A percentile compares a stretch with the other conserved stretches of the same genome.
These are phyloP conservation scores for Alternaria sp. DNA, from an alignment of 2,329 filamentous ascomycete genomes.

Conservation along the genomic window DNA sequence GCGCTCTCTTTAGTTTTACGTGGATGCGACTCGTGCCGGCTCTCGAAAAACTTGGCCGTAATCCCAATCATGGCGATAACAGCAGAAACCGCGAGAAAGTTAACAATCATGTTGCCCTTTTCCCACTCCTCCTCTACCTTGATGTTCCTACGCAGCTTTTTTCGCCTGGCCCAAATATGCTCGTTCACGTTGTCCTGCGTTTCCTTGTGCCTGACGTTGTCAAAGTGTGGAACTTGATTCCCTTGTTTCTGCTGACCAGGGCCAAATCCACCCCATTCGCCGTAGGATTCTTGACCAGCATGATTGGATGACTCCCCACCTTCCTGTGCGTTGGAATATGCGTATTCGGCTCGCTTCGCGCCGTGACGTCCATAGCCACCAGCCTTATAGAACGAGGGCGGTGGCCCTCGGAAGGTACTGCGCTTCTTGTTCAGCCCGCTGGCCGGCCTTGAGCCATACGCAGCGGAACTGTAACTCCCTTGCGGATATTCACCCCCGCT, in stretches of 20 bases:
- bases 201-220: slow-evolving; percentile 72
- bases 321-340: slow-evolving; percentile 35
- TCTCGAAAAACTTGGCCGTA: slow-evolving; percentile 26
- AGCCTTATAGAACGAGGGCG: slow-evolving; percentile 84
- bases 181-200: slow-evolving; percentile 72
- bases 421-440: slow-evolving; percentile 80
- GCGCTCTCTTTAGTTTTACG: slow-evolving; percentile 4
- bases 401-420: slow-evolving; percentile 80
- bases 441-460: slow-evolving; percentile 73
- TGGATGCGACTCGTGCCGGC: slow-evolving; percentile 6
- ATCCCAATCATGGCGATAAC: slow-evolving; percentile 33
- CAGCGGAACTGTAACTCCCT: slow-evolving; percentile 60
- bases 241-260: slow-evolving; percentile 61
- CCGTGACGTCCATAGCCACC: slow-evolving; percentile 76
- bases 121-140: slow-evolving; percentile 30
- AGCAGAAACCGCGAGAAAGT: slow-evolving; percentile 38
- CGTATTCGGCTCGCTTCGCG: slow-evolving; percentile 62
- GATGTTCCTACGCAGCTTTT: slow-evolving; percentile 15
- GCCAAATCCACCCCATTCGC: slow-evolving; percentile 61
- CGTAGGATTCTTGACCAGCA: slow-evolving; percentile 38
- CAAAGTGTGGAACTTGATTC: slow-evolving; percentile 73
- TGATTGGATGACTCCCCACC: slow-evolving; percentile 15
- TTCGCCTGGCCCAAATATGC: slow-evolving; percentile 54
- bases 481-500: slow-evolving; percentile 57
- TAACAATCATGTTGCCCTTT: slow-evolving; percentile 34